These are phyloP conservation scores for Dittrichia graveolens DNA, from an alignment of 129 eudicot genomes.

Conservation along the genomic window DNA sequence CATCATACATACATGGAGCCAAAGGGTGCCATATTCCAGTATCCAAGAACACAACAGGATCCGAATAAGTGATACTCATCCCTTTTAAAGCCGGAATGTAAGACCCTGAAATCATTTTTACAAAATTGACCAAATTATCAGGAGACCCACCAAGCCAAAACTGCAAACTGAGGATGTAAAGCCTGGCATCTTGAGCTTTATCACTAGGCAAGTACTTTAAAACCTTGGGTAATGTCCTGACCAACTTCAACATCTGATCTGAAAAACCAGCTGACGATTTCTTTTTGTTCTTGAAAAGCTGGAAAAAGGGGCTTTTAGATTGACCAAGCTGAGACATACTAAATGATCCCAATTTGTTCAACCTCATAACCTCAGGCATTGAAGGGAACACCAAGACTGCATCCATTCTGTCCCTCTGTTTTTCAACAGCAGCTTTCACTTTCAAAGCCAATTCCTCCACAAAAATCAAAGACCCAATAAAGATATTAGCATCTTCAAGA, in stretches of 20 bases:
- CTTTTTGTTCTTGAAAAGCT: slow-evolving; percentile 85
- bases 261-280: slow-evolving; percentile 90
- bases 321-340: slow-evolving; percentile 98
- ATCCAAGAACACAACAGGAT: slow-evolving; percentile 94
- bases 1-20: slow-evolving; percentile 99
- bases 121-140: slow-evolving; percentile 86
- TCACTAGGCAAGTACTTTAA: slow-evolving; percentile 95
- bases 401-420: slow-evolving; percentile 93
- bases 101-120: slow-evolving; percentile 91
- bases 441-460: slow-evolving; percentile 92
- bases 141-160: slow-evolving; percentile 99
- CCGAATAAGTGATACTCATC: slow-evolving; percentile 70
- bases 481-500: slow-evolving; percentile 89
- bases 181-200: slow-evolving; percentile 96
- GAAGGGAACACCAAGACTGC: slow-evolving; percentile 97
- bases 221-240: slow-evolving; percentile 93
- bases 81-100: slow-evolving; percentile 91
- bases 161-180: slow-evolving; percentile 92
- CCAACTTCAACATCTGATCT: slow-evolving; percentile 93
- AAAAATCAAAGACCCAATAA: slow-evolving; percentile 88
- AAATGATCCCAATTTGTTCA: slow-evolving; percentile 88
- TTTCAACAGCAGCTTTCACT: slow-evolving; percentile 89
- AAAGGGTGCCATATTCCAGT: slow-evolving; percentile 97
- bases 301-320: slow-evolving; percentile 89
- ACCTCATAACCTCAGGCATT: slow-evolving; percentile 99